These are phyloP conservation scores for Neurospora africana DNA, from an alignment of 495 filamentous ascomycete species.

Conservation along the genomic window DNA sequence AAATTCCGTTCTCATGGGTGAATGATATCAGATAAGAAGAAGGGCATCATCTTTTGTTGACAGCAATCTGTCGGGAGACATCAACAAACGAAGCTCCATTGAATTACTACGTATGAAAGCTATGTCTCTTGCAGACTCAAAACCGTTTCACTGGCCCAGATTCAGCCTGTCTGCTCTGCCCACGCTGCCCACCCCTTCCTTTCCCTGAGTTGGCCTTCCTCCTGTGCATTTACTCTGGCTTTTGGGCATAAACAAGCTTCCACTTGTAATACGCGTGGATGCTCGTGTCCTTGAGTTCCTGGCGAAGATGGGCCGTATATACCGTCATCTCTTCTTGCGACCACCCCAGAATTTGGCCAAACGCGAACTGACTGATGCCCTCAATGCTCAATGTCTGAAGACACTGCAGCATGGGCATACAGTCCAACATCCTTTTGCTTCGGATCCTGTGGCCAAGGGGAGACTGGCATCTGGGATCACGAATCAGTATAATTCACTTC, in stretches of 20 bases:
- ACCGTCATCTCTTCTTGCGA: not conserved
- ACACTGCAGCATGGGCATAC: not conserved
- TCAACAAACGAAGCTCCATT: not conserved
- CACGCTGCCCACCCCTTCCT: not conserved
- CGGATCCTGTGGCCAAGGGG: slow-evolving; percentile 37
- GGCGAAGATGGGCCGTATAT: not conserved
- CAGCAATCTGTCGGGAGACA: not conserved
- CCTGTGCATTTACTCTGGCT: slow-evolving; percentile 7
- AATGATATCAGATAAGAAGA: not conserved
- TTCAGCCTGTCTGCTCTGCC: not conserved
- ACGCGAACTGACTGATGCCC: not conserved
- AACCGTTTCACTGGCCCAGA: not conserved
- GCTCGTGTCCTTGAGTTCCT: not conserved
- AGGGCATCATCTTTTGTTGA: not conserved
- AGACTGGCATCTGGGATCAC: slow-evolving; percentile 19
- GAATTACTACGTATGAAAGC: not conserved
- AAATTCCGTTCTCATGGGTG: too few relatives aligned
- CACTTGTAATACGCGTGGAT: slow-evolving; percentile 8
- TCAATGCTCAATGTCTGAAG: not conserved
- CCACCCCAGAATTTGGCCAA: not conserved
- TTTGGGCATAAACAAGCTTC: slow-evolving; percentile 23
- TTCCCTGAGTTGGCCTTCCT: not conserved
- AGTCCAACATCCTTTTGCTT: slow-evolving; percentile 38
- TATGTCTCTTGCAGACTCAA: not conserved
- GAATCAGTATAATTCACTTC: not conserved